Evolutionary conservation across 495 filamentous ascomycete species (phyloP), one percentile per base, ranked within the genome.

Genomic region (Penicillium desertorum): DNA sequence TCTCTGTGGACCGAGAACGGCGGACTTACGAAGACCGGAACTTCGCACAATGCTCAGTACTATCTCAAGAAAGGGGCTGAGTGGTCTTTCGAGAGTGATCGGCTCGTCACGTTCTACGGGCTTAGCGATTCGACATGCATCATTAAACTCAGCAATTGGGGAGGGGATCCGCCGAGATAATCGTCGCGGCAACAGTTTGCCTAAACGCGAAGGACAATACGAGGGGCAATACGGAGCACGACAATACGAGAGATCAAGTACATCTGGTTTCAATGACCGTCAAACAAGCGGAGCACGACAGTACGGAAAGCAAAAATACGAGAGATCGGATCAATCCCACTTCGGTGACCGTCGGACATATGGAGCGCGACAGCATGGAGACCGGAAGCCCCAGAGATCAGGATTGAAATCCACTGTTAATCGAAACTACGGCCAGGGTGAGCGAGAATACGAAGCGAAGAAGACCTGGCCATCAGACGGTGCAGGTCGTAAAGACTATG

Each of bases 141-240:
- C 82, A n/a, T 70, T 82, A 48, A 82, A 75, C 45, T 80, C 79
- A 12, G 80, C 82, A 27, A 85, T 86, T 62, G 74, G 72, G 27
- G 74, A 78, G 19, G 82, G 81, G 5, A 75, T 81, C 45, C 73
- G 75, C 51, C 71, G 54, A 55, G 53, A 55, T 23, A 43, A 55
- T 44, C 51, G 51, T 16, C 51, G 51, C 6, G 51, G 27, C 39
- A 53, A 53, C 51, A 19, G 37, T n/a, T 43, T 42, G 2, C 27
- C 51, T 11, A 19, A 19, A 32, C 23, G 49, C 27, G 49, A 39
- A 29, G 22, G 36, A 29, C 22, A 42, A 29, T 51, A 41, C 36
- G 49, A 29, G 16, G 34, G 30, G 49, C 36, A 51, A 42, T 51
- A 51, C 48, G 34, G 36, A 12, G 34, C 49, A 16, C 34, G 50